These are phyloP conservation scores for Eutrema salsugineum DNA, from an alignment of 441 rosid genomes.

Conservation along the genomic window DNA sequence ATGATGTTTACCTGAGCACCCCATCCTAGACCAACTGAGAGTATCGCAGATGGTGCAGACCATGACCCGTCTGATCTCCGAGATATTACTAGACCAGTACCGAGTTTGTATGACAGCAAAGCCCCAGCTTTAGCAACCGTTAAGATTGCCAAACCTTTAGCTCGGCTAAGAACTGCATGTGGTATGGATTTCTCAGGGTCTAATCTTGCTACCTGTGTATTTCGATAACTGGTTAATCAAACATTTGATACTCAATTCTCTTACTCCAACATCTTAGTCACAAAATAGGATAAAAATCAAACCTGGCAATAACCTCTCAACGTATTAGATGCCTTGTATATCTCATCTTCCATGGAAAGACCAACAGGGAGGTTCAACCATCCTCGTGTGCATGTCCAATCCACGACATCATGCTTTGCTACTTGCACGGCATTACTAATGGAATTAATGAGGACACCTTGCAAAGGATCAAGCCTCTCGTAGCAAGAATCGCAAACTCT, in stretches of 20 bases:
- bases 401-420: slow-evolving; percentile 91
- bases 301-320: slow-evolving; percentile 84
- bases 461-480: slow-evolving; percentile 95
- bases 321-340: slow-evolving; percentile 87
- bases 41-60: slow-evolving; percentile 97
- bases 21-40: slow-evolving; percentile 90
- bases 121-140: slow-evolving; percentile 96
- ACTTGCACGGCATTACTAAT: slow-evolving; percentile 90
- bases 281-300: slow-evolving; percentile 12
- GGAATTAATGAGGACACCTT: slow-evolving; percentile 69
- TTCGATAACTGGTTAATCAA: neutral
- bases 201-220: slow-evolving; percentile 57
- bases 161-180: slow-evolving; percentile 65
- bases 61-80: slow-evolving; percentile 88
- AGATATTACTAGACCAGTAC: slow-evolving; percentile 90
- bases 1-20: slow-evolving; percentile 83
- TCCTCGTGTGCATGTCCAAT: slow-evolving; percentile 93
- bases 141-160: slow-evolving; percentile 84
- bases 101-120: slow-evolving; percentile 78
- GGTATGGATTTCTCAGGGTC: slow-evolving; percentile 95
- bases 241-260: neutral
- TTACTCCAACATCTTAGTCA: neutral
- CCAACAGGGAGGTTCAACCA: slow-evolving; percentile 97
- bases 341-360: slow-evolving; percentile 93
- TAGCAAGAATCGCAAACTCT: slow-evolving; percentile 95